Conservation (phyloP, 2,329 filamentous ascomycete genomes). For the Exophiala phaeomuriformis region DNA sequence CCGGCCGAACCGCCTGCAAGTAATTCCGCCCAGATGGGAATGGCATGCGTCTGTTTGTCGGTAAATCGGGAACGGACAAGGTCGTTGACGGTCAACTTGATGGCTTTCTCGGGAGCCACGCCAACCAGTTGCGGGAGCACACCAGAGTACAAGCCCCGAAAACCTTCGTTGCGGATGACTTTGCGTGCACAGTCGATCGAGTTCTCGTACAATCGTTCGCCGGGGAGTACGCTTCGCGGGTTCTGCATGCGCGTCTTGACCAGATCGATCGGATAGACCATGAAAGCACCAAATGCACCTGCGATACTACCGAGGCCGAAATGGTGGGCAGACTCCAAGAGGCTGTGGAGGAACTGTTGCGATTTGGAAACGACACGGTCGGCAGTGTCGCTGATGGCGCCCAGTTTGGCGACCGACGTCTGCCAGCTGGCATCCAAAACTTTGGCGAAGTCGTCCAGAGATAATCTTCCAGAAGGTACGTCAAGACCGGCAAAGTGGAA, state of each 20-base stretch:
- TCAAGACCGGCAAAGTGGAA: constrained; percentile 97
- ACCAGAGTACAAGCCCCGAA: constrained; percentile 85
- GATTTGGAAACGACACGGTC: constrained; percentile 50
- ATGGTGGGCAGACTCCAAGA: constrained; percentile 77
- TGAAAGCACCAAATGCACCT: constrained; percentile 95
- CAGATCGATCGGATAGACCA: constrained; percentile 98
- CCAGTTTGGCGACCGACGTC: constrained; percentile 49
- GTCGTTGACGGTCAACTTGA: constrained; percentile 98
- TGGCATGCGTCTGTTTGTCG: constrained; percentile 64
- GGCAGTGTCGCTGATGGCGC: constrained; percentile 33
- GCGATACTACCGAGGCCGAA: constrained; percentile 83
- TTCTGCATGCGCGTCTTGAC: constrained; percentile 99
- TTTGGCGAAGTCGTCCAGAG: constrained; percentile 80
- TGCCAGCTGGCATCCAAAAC: constrained; percentile 93
- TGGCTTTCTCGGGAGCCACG: constrained; percentile 98
- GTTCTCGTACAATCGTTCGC: constrained; percentile 91
- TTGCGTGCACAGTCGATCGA: constrained; percentile 92
- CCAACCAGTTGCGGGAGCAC: constrained; percentile 92
- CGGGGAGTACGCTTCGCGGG: constrained; percentile 74
- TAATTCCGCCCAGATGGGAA: constrained; percentile 65
- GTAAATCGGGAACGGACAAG: constrained; percentile 71
- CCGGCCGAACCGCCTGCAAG: constrained; percentile 84
- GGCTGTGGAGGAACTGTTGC: constrained; percentile 52
- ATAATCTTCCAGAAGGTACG: constrained; percentile 75
- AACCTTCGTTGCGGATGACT: constrained; percentile 85